Conservation (phyloP, 2,329 filamentous ascomycete genomes). For the Aureobasidium musti region DNA sequence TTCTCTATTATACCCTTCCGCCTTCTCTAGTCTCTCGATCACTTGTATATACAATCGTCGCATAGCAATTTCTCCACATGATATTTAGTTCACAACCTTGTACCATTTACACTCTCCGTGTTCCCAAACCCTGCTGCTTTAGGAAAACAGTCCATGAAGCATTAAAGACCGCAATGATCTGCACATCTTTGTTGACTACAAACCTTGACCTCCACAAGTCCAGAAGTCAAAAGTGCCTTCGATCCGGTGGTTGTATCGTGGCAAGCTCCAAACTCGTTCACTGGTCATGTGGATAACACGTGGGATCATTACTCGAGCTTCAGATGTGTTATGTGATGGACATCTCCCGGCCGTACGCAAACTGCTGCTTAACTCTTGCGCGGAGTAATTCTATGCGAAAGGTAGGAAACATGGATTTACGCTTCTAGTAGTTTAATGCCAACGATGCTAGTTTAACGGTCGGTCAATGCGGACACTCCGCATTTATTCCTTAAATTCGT, state of each 20-base stretch:
- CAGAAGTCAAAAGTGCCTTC: not conserved
- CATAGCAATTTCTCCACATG: not conserved
- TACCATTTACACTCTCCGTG: not conserved
- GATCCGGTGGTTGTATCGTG: not conserved
- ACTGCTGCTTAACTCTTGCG: not conserved
- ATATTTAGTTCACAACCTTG: not conserved
- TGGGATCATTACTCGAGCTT: not conserved
- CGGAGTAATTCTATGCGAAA: not conserved
- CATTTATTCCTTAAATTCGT: too few species aligned
- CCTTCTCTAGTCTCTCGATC: not conserved
- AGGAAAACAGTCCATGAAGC: not conserved
- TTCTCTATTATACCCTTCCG: conserved; percentile 20
- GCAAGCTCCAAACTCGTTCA: not conserved
- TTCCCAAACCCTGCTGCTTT: not conserved
- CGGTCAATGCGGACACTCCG: too few species aligned
- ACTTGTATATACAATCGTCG: not conserved
- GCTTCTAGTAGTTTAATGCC: not conserved
- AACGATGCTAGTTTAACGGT: too few species aligned
- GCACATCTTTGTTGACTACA: not conserved
- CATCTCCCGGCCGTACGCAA: not conserved
- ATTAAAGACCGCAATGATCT: not conserved
- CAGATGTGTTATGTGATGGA: not conserved
- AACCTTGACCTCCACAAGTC: not conserved
- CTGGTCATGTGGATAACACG: not conserved
- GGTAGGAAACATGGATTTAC: not conserved